phyloP scores from a whole-genome alignment of 768 basidiomycete species.

The Pleurotus pulmonarius region DNA sequence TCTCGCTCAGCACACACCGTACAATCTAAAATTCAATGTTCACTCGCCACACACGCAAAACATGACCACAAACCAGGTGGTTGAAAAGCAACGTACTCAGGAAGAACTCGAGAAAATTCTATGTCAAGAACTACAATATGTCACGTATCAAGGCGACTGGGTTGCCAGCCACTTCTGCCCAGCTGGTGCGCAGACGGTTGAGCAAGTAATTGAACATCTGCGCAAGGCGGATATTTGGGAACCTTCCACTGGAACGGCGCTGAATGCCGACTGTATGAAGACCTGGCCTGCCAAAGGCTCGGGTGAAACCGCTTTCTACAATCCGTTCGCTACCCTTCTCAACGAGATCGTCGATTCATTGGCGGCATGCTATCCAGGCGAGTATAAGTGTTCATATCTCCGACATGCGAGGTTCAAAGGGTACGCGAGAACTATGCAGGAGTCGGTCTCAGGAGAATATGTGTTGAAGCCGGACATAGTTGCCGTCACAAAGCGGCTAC shows the following conservation, averaged over 20 bases:
- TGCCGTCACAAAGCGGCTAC: neutral
- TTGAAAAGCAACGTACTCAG: too few species aligned
- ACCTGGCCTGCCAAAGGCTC: neutral
- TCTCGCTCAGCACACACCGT: too few species aligned
- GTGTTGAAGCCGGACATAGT: neutral
- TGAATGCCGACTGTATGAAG: neutral
- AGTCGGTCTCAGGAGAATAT: neutral
- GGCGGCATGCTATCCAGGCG: neutral
- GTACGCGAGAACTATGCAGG: neutral
- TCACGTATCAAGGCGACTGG: neutral
- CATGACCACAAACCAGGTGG: too few species aligned
- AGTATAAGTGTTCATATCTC: neutral
- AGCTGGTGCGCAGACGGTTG: neutral
- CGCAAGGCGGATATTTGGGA: neutral
- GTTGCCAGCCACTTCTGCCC: neutral
- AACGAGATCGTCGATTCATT: neutral
- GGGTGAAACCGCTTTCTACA: neutral
- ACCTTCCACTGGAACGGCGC: neutral
- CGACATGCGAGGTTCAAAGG: neutral
- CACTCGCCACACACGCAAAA: too few species aligned
- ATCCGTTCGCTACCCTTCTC: neutral
- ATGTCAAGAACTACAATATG: neutral
- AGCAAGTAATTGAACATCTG: neutral
- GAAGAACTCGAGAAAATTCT: too few species aligned
- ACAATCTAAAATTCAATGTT: too few species aligned